Conservation (phyloP, 2,329 filamentous ascomycete species). For the Scopulariopsis brevicaulis region DNA sequence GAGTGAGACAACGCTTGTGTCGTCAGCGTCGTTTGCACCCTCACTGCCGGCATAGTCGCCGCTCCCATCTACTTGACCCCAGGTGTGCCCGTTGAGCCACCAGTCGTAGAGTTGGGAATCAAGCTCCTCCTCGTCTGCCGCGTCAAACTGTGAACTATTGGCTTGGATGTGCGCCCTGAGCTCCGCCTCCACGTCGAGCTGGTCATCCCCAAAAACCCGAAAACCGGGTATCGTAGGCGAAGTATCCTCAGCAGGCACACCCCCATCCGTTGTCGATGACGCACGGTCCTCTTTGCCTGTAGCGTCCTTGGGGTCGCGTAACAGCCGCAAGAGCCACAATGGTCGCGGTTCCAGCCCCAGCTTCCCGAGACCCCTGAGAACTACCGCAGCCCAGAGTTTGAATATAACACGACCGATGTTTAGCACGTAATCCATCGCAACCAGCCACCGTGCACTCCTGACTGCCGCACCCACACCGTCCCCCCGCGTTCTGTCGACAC, state of each 20-base stretch:
- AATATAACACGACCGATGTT: constrained; percentile 59
- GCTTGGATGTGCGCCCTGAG: constrained; percentile 50
- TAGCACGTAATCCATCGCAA: constrained; percentile 64
- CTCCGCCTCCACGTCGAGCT: constrained; percentile 73
- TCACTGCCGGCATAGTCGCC: constrained; percentile 58
- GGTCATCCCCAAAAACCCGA: constrained; percentile 23
- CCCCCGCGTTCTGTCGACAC: constrained; percentile 33
- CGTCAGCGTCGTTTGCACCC: constrained; percentile 53
- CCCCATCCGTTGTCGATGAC: constrained; percentile 14
- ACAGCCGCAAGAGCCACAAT: constrained; percentile 45
- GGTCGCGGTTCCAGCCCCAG: constrained; percentile 18
- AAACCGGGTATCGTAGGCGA: not conserved
- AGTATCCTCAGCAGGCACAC: constrained; percentile 19
- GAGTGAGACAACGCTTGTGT: constrained; percentile 66
- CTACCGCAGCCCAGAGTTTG: constrained; percentile 39
- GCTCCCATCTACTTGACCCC: constrained; percentile 71
- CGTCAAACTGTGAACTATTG: constrained; percentile 14
- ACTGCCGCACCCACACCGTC: constrained; percentile 67
- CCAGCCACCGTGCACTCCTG: constrained; percentile 66
- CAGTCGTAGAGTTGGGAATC: constrained; percentile 69
- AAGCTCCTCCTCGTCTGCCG: constrained; percentile 49
- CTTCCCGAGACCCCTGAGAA: not conserved
- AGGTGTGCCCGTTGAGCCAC: constrained; percentile 77
- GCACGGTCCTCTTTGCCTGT: not conserved
- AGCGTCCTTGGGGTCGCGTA: constrained; percentile 25